Conservation (phyloP, 2,329 filamentous ascomycete genomes). For the Epichloe coenophiala region DNA sequence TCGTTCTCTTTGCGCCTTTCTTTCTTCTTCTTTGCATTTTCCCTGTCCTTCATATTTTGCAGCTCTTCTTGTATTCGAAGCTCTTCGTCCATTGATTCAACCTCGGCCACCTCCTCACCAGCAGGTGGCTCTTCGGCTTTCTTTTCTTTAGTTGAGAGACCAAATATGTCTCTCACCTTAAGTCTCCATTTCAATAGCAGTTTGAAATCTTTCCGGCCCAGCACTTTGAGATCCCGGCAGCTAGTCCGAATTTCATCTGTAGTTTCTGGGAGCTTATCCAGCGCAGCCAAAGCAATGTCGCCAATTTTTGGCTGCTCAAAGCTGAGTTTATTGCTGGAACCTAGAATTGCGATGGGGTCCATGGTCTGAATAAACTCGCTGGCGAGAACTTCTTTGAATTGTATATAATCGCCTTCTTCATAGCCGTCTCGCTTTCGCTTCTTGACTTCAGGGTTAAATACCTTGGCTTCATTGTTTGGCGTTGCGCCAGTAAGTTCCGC, state of each 20-base stretch:
- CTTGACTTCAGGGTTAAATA: slow-evolving; percentile 95
- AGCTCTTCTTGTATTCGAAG: slow-evolving; percentile 80
- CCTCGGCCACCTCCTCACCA: slow-evolving; percentile 52
- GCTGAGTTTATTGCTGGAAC: slow-evolving; percentile 67
- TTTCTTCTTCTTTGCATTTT: slow-evolving; percentile 63
- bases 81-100: slow-evolving; percentile 91
- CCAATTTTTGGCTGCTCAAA: slow-evolving; percentile 70
- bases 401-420: slow-evolving; percentile 86
- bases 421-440: slow-evolving; percentile 97
- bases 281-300: slow-evolving; percentile 73
- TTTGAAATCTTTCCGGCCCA: slow-evolving; percentile 92
- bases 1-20: slow-evolving; percentile 83
- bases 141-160: slow-evolving; percentile 56
- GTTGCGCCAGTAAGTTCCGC: slow-evolving; percentile 75
- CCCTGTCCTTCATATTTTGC: slow-evolving; percentile 67
- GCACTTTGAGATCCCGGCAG: slow-evolving; percentile 73
- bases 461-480: slow-evolving; percentile 93
- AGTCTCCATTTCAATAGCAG: slow-evolving; percentile 79
- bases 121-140: slow-evolving; percentile 37
- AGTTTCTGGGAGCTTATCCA: slow-evolving; percentile 77
- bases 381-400: slow-evolving; percentile 78
- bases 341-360: slow-evolving; percentile 87
- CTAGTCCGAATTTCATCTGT: slow-evolving; percentile 67
- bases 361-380: slow-evolving; percentile 89
- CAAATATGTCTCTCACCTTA: slow-evolving; percentile 80